Conservation (phyloP, 345 rosid genomes). For the Citrus reticulata region DNA sequence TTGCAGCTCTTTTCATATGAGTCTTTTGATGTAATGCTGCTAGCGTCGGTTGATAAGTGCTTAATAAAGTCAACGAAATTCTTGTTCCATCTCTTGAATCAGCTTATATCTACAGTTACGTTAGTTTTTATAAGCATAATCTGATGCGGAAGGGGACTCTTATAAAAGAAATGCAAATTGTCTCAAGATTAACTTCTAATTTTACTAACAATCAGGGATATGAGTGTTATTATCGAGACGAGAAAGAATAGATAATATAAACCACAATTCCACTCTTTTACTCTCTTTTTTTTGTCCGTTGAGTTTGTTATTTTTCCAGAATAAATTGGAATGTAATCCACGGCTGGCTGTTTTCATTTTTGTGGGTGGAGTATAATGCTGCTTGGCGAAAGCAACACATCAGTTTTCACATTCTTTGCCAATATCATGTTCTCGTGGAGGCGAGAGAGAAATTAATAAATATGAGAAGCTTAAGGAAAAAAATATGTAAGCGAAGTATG, state of each 20-base stretch:
- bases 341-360: background rate
- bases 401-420: conserved; percentile 1
- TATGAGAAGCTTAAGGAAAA: background rate
- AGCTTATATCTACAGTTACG: background rate
- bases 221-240: background rate
- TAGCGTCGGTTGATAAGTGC: too few relatives aligned
- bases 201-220: background rate
- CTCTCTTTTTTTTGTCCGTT: background rate
- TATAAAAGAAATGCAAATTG: too few relatives aligned
- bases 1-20: too few relatives aligned
- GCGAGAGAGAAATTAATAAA: background rate
- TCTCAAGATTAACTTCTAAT: background rate
- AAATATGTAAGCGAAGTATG: background rate
- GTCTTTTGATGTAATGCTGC: too few relatives aligned
- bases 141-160: too few relatives aligned
- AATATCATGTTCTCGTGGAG: background rate
- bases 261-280: background rate
- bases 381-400: background rate
- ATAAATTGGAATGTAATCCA: background rate
- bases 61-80: background rate
- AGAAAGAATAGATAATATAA: background rate
- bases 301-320: background rate
- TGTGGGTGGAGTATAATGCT: background rate
- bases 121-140: too few relatives aligned
- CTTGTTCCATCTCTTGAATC: background rate